Evolutionary conservation across 177 flowering plant species (phyloP).

Genomic region (Vitis hybrid): DNA sequence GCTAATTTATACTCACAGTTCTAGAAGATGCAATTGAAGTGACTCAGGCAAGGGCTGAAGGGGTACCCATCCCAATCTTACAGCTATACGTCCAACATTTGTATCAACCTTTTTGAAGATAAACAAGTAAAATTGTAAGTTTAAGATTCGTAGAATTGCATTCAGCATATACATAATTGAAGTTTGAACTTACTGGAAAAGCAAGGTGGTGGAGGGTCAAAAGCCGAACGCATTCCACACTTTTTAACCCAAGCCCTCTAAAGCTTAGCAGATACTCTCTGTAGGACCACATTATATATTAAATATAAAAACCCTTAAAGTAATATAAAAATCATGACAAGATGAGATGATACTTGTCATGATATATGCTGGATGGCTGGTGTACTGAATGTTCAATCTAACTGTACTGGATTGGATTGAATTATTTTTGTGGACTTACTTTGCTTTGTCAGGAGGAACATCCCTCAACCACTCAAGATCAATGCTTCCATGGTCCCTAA

Average conservation of each 20-base stretch:
- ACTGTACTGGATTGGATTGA: background rate
- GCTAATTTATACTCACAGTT: conserved; percentile 49
- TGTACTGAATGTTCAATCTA: background rate
- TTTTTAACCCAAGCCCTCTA: conserved; percentile 84
- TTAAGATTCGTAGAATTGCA: background rate
- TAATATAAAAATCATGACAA: background rate
- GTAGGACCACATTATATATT: conserved; percentile 6
- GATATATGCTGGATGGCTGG: background rate
- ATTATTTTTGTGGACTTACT: conserved; percentile 48
- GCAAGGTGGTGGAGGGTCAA: conserved; percentile 86
- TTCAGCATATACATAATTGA: background rate
- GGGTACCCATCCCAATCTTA: conserved; percentile 96
- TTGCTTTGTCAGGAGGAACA: conserved; percentile 83
- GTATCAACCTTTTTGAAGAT: conserved; percentile 73
- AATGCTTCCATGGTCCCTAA: conserved; percentile 67
- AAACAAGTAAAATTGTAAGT: conserved; percentile 2
- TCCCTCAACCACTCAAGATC: conserved; percentile 94
- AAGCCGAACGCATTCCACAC: conserved; percentile 92
- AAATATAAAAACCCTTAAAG: background rate
- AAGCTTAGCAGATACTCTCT: conserved; percentile 85
- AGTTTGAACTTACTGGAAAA: conserved; percentile 75
- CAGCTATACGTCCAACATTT: conserved; percentile 92
- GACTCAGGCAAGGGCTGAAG: conserved; percentile 89
- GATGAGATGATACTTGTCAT: background rate
- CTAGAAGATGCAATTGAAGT: conserved; percentile 89